Base-by-base conservation (phyloP, 1,139 yeast genomes). In the Diutina rugosa region DNA sequence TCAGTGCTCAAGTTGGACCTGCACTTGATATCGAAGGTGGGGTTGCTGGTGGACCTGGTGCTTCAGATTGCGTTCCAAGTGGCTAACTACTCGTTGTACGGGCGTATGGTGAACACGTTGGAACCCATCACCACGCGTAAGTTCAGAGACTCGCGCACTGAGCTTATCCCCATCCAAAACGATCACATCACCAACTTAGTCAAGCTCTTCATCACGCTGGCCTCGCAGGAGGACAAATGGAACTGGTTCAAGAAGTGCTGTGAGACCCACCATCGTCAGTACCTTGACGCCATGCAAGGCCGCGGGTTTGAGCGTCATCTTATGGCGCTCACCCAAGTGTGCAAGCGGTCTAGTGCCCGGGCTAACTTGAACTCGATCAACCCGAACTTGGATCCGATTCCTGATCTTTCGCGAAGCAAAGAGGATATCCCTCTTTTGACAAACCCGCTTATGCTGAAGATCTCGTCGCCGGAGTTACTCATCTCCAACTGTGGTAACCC, bases 61-160 rank as follows among this genome's bases (percentile, higher is more conserved):
- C 70, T 86, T 56, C 95, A 87, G 66, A 68, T 85, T 46, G 79
- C 85, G 47, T 72, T 86, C 59, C 93, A 86, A 66, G 77, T 86
- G 47, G 81, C 91, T 0, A 82, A 85, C 65, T 86, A 84, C 68
- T 85, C 90, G 0, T 68, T 87, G 46, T 87, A 87, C 62, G 95
- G 95, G 4, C 81, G 77, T 62, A 72, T 84, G 65, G 81, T 81
- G 7, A 82, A 85, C 58, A 78, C 89, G 0, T 73, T 84, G 58
- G 95, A 87, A 65, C 91, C 91, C 1, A 81, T 86, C 14, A 82
- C 90, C 9, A 86, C 91, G 1, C 73, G 93, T 60, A 76, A 76
- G 60, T 87, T 85, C 67, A 74, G 73, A 59, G 84, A 84, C 65
- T 77, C 90, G 4, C 76, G 93, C 63, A 84, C 90, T 0, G 89